Evolutionary conservation across 495 filamentous ascomycete species (phyloP), one percentile per base, ranked within the genome.

Genomic region (Penicillium angulare): DNA sequence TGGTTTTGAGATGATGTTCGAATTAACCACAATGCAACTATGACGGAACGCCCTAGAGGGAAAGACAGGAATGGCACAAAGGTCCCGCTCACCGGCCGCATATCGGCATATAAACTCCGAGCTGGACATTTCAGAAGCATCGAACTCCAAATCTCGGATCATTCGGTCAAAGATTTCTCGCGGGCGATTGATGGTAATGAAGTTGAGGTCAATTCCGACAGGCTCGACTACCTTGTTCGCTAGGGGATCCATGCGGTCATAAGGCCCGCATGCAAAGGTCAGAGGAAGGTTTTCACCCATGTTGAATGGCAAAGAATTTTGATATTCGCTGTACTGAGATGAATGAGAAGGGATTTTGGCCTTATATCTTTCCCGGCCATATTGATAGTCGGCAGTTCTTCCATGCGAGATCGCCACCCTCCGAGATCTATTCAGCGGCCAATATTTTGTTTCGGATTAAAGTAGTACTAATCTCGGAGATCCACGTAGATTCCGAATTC

Each of bases 11-110:
- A 75, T 50, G 12, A 33, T 57, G 44, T 58, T 35, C 15, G 41
- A 59, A 53, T 75, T 75, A 31, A 75, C 54, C 39, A 35, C 57
- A 38, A 75, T 72, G 61, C 54, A 69, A n/a, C 54, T 38, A 51
- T 75, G 71, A 1, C 71, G 60, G 53, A 75, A 73, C 3, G 56
- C 56, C 6, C 71, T 53, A 24, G 62, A 71, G 2, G 70, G 63
- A 52, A 75, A 73, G 6, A 68, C 69, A 5, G 71, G 71, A 22
- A 75, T 55, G n/a, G 66, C 71, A 38, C 71, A 50, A 43, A 73
- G 64, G 31, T 52, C 39, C 15, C 60, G 55, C 12, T 68, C 55
- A 16, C 67, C 70, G 10, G 52, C 45, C 7, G 43, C 61, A 48
- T 66, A 62, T 5, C 59, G 59, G 18, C 52, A 59, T 52, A 75